A percentile compares a stretch with the other conserved stretches of the same genome.
phyloP scores from a whole-genome alignment of 192 early-diverging fungal genomes.

The Backusella sp. region DNA sequence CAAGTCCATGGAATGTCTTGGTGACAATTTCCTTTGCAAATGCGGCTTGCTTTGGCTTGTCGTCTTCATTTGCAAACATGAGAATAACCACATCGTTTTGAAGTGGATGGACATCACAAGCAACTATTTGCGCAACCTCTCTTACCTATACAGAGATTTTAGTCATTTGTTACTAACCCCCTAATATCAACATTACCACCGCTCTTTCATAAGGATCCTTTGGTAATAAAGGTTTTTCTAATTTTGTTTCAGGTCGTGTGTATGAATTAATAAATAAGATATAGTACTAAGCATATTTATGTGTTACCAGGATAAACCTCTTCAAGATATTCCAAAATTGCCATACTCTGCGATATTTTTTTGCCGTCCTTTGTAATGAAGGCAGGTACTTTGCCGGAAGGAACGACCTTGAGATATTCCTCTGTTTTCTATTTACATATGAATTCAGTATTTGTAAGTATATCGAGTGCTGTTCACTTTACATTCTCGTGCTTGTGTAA shows the following conservation, averaged over 20 bases:
- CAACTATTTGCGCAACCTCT: slow-evolving; percentile 67
- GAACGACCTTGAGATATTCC: slow-evolving; percentile 66
- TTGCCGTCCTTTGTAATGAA: slow-evolving; percentile 55
- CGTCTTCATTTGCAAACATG: slow-evolving; percentile 52
- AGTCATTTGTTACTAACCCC: neutral
- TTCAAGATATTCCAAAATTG: slow-evolving; percentile 89
- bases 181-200: slow-evolving; percentile 31
- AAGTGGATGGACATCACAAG: slow-evolving; percentile 83
- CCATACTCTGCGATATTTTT: slow-evolving; percentile 62
- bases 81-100: slow-evolving; percentile 69
- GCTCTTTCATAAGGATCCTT: slow-evolving; percentile 62
- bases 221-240: slow-evolving; percentile 66
- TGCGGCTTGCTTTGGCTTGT: slow-evolving; percentile 46
- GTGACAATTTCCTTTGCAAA: slow-evolving; percentile 59
- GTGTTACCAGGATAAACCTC: slow-evolving; percentile 50
- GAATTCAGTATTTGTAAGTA: neutral
- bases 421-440: slow-evolving; percentile 35
- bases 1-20: slow-evolving; percentile 65
- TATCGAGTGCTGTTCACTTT: neutral
- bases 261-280: neutral
- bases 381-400: slow-evolving; percentile 64
- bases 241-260: neutral
- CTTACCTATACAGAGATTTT: slow-evolving; percentile 51
- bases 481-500: slow-evolving; percentile 78
- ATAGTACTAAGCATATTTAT: neutral